Percentiles rank a stretch among this genome's conserved stretches.
These are phyloP conservation scores for Vitellaria paradoxa DNA, from an alignment of 179 eudicot genomes.

Conservation along the genomic window DNA sequence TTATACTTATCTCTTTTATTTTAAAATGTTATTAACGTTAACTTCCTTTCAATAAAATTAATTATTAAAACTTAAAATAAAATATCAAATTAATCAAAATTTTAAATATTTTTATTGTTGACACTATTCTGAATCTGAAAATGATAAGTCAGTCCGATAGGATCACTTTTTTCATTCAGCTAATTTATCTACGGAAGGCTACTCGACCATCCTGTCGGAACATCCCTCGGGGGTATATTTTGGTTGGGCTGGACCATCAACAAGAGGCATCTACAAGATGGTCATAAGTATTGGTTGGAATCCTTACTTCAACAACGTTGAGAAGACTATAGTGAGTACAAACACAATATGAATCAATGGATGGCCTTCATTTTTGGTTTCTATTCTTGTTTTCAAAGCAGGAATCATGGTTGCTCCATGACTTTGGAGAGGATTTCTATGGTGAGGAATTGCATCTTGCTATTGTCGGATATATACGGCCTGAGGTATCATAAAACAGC, in stretches of 20 bases:
- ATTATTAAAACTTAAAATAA: no score
- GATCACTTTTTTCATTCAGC: conserved; percentile 41
- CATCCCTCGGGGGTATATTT: conserved; percentile 93
- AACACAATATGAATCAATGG: background rate
- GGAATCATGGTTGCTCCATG: conserved; percentile 99
- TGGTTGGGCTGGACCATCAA: conserved; percentile 88
- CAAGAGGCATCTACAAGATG: conserved; percentile 83
- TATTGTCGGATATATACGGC: conserved; percentile 87
- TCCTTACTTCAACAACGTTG: conserved; percentile 81
- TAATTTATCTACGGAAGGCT: conserved; percentile 71
- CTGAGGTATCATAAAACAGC: conserved; percentile 60
- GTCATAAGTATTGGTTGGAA: conserved; percentile 99
- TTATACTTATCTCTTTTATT: no score
- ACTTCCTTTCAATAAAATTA: no score
- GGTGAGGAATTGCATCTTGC: conserved; percentile 82
- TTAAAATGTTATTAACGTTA: no score
- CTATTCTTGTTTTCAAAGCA: conserved; percentile 18
- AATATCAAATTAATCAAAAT: no score
- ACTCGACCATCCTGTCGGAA: conserved; percentile 54
- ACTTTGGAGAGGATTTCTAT: conserved; percentile 82
- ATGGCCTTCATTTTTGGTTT: background rate
- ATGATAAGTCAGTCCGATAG: no score
- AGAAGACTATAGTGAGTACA: conserved; percentile 87
- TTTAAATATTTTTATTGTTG: no score
- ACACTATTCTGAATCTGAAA: no score